Evolutionary conservation across 2,329 filamentous ascomycete genomes (phyloP), one percentile per base, ranked within the genome.

Genomic region (Neurospora sp.): DNA sequence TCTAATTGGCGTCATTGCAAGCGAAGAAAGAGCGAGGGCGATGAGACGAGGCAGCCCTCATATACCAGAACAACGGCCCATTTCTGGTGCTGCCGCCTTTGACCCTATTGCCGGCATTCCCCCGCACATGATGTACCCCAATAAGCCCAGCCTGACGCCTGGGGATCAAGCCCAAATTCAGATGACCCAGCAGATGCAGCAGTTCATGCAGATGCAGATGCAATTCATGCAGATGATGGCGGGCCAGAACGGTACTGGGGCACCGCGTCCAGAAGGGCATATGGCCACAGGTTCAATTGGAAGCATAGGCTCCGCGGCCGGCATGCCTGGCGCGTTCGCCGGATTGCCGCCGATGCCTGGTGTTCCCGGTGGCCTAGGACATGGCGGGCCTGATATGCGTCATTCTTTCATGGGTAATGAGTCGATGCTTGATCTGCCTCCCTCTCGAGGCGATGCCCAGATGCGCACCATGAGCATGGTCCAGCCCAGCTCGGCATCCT

Each of bases 141-240:
- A 75, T 70, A 76, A 75, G 69, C 77, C 77, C 6, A 70, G 62
- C 67, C 77, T 90, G 66, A 86, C 86, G 17, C 82, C 89, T 2
- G 87, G 86, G 28, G 90, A 93, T 72, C 90, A 92, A 78, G 89
- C 90, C 38, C 91, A 95, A 75, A 85, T 94, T 58, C 90, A 94
- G 74, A 91, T 96, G 85, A 90, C 87, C 7, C 90, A 93, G 76
- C 91, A 94, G 77, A 94, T 95, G 92, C 86, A 88, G 70, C 90
- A 93, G 76, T 93, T 95, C 81, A 93, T 95, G 91, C 91, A 93
- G 78, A 93, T 96, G 90, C 93, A 97, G 78, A 94, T 96, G 91
- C 92, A 96, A 78, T 93, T 93, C 81, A 95, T 96, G 91, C 91
- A 94, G 76, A 91, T 93, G 88, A 91, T 93, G 86, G 84, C 84